These are phyloP conservation scores for Sphagnum fallax DNA, from an alignment of 228 moss, liverwort and hornwort species.

Conservation along the genomic window DNA sequence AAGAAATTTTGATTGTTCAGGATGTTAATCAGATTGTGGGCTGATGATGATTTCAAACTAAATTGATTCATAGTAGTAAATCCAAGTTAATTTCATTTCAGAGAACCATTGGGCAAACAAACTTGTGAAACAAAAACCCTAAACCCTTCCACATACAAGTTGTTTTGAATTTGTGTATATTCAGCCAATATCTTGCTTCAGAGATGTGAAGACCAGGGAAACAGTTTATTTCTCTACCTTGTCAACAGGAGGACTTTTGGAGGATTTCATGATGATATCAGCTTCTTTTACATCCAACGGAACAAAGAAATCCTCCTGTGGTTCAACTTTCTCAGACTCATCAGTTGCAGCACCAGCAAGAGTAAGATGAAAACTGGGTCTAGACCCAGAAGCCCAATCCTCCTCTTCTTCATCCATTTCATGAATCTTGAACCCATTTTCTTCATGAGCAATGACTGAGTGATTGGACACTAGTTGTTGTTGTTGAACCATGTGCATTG, in stretches of 20 bases:
- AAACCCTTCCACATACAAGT: too few species aligned
- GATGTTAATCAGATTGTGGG: too few species aligned
- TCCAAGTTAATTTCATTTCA: neutral
- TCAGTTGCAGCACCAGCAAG: constrained; percentile 4
- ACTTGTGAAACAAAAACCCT: neutral
- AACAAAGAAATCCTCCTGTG: constrained; percentile 11
- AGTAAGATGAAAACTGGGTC: constrained; percentile 7
- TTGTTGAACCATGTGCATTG: neutral
- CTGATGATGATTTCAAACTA: neutral
- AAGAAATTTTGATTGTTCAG: too few species aligned
- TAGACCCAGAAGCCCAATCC: constrained; percentile 5
- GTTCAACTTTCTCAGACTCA: constrained; percentile 6
- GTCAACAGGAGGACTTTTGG: neutral
- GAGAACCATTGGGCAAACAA: neutral
- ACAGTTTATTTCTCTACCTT: neutral
- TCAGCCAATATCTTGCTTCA: neutral
- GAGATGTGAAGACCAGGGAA: neutral
- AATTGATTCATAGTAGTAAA: neutral
- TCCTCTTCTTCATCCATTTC: constrained; percentile 5
- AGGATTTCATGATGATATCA: constrained; percentile 1
- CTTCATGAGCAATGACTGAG: neutral
- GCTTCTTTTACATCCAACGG: constrained; percentile 4
- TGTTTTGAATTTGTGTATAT: neutral
- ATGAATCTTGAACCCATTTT: neutral
- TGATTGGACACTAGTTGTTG: neutral